Conservation (phyloP, 257 asterid genomes). For the Solanum paucissectum region DNA sequence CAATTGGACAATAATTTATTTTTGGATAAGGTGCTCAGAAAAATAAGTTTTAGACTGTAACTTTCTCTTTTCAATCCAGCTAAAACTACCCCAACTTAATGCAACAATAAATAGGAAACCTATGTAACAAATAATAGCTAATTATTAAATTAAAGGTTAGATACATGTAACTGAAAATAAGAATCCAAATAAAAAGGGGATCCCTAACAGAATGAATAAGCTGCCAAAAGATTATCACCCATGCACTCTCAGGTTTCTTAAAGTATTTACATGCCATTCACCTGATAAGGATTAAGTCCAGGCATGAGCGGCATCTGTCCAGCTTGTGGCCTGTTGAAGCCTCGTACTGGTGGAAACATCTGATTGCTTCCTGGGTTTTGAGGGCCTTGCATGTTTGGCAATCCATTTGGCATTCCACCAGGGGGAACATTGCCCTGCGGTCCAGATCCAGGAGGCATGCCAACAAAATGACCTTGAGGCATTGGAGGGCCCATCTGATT, state of each 20-base stretch:
- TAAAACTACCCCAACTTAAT: not conserved
- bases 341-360: conserved; percentile 76
- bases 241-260: not conserved
- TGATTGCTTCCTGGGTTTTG: conserved; percentile 45
- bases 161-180: not conserved
- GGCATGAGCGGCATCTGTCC: conserved; percentile 93
- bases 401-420: conserved; percentile 45
- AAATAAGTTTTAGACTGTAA: not conserved
- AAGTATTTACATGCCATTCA: conserved; percentile 7
- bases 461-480: conserved; percentile 81
- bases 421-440: conserved; percentile 57
- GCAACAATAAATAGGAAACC: not conserved
- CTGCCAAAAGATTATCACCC: not conserved
- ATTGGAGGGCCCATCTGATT: conserved; percentile 74
- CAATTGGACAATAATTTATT: not conserved
- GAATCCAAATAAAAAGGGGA: not conserved
- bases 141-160: not conserved
- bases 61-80: not conserved
- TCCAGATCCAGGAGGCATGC: conserved; percentile 64
- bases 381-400: conserved; percentile 47
- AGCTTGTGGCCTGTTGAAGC: conserved; percentile 68
- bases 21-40: not conserved
- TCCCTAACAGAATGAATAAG: not conserved
- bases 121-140: not conserved
- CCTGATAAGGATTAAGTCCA: conserved; percentile 85